Base-by-base conservation (phyloP, 106 monocot species). In the Dioscorea dumetorum region DNA sequence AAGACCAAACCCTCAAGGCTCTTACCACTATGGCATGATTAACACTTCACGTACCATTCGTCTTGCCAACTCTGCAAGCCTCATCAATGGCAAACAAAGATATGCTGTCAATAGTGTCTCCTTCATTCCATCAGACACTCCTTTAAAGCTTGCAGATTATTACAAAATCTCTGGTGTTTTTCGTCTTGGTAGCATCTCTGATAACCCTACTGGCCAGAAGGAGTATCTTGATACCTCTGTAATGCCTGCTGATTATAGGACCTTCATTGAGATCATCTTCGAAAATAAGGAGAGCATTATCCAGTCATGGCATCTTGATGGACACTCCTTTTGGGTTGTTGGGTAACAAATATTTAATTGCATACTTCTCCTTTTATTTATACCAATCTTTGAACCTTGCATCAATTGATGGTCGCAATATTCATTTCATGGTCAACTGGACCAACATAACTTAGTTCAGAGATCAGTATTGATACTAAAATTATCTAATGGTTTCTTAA, bases 1-100 rank as follows among this genome's bases (percentile, higher is more conserved):
- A n/a, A 69, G 92, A 61, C 88, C 92, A 10, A 92, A 92, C 63
- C 92, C 92, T 8, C 92, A 92, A 62, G 92, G 92, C 0, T 88
- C 92, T 12, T 92, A 92, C 76, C 92, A 88, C 73, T 92, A 92
- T 59, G 92, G 92, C 14, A 62, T 75, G 60, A 79, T 92, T 73
- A 88, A 80, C 68, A 73, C 73, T 48, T 76, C 68, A 15, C 68
- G 85, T 18, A 92, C 85, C 67, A 92, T 92, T 68, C 66, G 67
- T 31, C 81, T 92, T 32, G 79, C 75, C 33, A 88, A 57, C 75
- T 85, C 87, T 5, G 77, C 85, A 8, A 74, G 71, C 3, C 33
- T 23, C 49, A 63, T 92, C 8, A 60, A 76, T 72, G 78, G 85
- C 8, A 88, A 85, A 72, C 72, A 77, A 58, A 77, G 88, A 8